Evolutionary conservation across 192 early-diverging fungal species (phyloP).

Genomic region (Rhizophlyctis rosea): DNA sequence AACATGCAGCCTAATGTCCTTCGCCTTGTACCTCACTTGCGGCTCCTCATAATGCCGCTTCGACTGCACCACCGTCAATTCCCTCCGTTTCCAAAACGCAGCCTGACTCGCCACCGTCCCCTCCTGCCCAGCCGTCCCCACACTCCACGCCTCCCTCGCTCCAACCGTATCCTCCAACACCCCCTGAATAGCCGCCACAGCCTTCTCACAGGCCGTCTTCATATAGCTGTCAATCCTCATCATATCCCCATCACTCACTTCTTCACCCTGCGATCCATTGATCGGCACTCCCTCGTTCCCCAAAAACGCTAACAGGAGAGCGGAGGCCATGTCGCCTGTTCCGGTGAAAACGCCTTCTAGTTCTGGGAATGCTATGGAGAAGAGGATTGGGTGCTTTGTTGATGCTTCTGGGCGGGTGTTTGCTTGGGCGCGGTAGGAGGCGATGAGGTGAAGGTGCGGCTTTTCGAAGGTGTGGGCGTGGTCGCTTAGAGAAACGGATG

Average conservation of each 20-base stretch:
- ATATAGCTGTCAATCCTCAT: no score
- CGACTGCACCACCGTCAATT: constrained; percentile 71
- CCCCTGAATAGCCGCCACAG: constrained; percentile 65
- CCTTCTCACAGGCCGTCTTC: constrained; percentile 58
- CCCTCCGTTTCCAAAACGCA: constrained; percentile 55
- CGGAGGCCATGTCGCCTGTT: constrained; percentile 88
- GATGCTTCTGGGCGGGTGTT: constrained; percentile 16
- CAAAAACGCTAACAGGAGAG: constrained; percentile 64
- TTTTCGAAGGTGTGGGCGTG: constrained; percentile 20
- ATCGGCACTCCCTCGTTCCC: constrained; percentile 39
- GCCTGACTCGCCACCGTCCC: constrained; percentile 20
- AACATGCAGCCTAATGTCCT: no score
- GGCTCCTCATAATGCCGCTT: constrained; percentile 59
- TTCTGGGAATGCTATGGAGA: constrained; percentile 72
- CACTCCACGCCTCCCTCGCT: constrained; percentile 30
- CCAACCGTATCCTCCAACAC: constrained; percentile 64
- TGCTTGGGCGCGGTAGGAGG: no score
- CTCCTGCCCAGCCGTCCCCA: not conserved
- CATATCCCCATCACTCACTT: constrained; percentile 27
- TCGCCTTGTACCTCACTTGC: constrained; percentile 28
- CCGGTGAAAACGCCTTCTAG: constrained; percentile 81
- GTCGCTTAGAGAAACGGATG: constrained; percentile 54
- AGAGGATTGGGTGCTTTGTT: constrained; percentile 29
- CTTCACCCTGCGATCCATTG: constrained; percentile 2
- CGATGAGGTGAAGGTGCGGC: constrained; percentile 14